Base-by-base conservation (phyloP, 2,329 filamentous ascomycete species). In the Podosphaera leucotricha region DNA sequence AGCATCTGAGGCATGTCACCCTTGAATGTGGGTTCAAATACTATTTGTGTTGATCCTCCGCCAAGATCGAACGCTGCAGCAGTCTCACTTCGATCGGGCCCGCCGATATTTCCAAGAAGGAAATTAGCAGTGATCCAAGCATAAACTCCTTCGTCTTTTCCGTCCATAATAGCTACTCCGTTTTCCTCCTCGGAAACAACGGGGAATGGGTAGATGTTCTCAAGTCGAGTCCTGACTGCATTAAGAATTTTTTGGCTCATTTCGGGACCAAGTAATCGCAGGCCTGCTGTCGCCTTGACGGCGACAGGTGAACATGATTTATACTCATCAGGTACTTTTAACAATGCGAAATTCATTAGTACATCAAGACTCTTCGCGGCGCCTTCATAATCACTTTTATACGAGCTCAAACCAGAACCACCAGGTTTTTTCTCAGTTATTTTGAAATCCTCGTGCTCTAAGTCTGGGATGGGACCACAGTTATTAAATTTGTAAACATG, bases 401-500 rank as follows among this genome's bases (percentile, higher is more conserved):
- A 98, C 33, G 84, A 80, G 59, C 85, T 94, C 54, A 98, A 66
- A 19, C 77, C 77, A 20, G 56, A 55, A 6, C 64, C 90, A 48
- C 85, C 84, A 44, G 82, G 71, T 53, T 72, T 76, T 70, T 84
- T 87, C 59, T 82, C 76, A 10, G 86, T 95, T 80, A 86, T 85
- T 66, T 87, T 77, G 63, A 98, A 98, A 46, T 82, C 71, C 60
- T 98, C 90, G 57, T 76, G 67, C 64, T 98, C 90, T 43, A 98
- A 72, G 64, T 94, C 86, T 21, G 90, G 90, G n/a, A 86, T 86
- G 6, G 83, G 65, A 11, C 86, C 90, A 65, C 87, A 98, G 66
- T 95, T 95, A 70, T 95, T 95, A 73, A 95, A 98, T 59, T 85
- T 82, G 70, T 94, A 98, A 47, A 95, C 85, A 66, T 98, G 92